phyloP scores from a whole-genome alignment of 108 stramenopile genomes.

The Nitzschia putrida region DNA sequence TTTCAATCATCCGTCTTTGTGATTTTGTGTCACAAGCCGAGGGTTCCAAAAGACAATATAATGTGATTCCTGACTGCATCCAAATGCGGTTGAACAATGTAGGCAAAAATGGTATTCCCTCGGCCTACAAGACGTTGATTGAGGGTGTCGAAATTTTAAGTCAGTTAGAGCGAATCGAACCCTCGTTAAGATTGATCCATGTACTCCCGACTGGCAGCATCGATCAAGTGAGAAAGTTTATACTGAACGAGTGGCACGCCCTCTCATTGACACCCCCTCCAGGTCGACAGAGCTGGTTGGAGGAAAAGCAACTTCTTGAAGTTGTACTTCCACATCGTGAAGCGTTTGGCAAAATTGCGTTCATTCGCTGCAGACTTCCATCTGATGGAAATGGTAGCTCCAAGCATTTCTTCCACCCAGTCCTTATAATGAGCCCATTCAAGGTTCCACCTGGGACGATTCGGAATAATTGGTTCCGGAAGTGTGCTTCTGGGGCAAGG shows the following conservation, averaged over 20 bases:
- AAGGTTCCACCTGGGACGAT: background rate
- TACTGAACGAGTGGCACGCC: slow-evolving; percentile 25
- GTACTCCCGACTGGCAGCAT: no score
- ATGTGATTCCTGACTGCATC: slow-evolving; percentile 1
- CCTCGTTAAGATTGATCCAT: background rate
- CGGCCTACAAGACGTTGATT: background rate
- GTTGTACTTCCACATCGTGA: slow-evolving; percentile 1
- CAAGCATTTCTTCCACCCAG: slow-evolving; percentile 2
- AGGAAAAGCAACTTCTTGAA: background rate
- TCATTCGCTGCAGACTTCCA: background rate
- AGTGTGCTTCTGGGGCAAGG: slow-evolving; percentile 2
- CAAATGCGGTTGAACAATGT: background rate
- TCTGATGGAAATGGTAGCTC: no score
- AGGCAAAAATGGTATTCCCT: background rate
- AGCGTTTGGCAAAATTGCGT: slow-evolving; percentile 6
- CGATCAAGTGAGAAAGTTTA: background rate
- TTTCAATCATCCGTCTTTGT: slow-evolving; percentile 5
- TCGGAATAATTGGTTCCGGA: slow-evolving; percentile 11
- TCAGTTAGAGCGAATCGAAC: background rate
- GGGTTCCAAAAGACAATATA: background rate
- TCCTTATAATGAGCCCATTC: slow-evolving; percentile 10
- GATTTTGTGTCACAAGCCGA: background rate
- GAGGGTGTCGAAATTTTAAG: background rate
- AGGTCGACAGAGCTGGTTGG: background rate
- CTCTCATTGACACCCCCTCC: slow-evolving; percentile 12